phyloP scores from a whole-genome alignment of 2,329 filamentous ascomycete species.

The Proliferodiscus dingleyae region DNA sequence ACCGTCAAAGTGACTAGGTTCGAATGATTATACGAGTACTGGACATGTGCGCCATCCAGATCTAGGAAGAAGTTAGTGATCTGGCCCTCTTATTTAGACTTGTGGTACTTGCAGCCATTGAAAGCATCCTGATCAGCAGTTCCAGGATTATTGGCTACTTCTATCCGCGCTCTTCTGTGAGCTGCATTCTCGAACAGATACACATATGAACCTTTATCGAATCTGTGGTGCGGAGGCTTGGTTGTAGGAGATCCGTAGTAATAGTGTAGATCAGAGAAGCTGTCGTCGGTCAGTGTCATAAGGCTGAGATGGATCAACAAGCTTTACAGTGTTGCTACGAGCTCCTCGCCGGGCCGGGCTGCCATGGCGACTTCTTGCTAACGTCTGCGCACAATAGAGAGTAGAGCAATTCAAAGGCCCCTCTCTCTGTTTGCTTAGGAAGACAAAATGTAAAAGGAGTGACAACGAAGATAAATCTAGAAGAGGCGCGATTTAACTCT shows the following conservation, averaged over 20 bases:
- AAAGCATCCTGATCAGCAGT: constrained; percentile 76
- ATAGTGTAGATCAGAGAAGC: constrained; percentile 75
- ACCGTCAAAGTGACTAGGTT: constrained; percentile 65
- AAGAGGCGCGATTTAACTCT: too few species aligned
- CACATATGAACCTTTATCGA: constrained; percentile 74
- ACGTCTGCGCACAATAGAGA: neutral
- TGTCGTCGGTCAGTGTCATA: constrained; percentile 33
- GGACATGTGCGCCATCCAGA: constrained; percentile 59
- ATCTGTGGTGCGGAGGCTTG: constrained; percentile 71
- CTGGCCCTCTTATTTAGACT: constrained; percentile 7
- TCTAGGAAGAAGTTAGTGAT: constrained; percentile 40
- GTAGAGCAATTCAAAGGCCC: neutral
- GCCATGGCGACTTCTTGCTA: constrained; percentile 36
- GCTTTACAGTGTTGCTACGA: constrained; percentile 47
- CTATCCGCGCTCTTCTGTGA: constrained; percentile 63
- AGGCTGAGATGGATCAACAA: constrained; percentile 23
- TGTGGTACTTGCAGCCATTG: constrained; percentile 58
- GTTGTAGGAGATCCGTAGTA: constrained; percentile 65
- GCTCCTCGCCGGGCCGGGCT: constrained; percentile 44
- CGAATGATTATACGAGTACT: constrained; percentile 70
- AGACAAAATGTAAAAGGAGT: too few species aligned
- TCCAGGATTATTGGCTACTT: constrained; percentile 71
- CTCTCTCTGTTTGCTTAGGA: too few species aligned
- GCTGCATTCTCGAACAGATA: constrained; percentile 73
- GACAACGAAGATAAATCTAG: too few species aligned